phyloP scores from a whole-genome alignment of 2,329 filamentous ascomycete species.

The Ceratocystis albifundus region DNA sequence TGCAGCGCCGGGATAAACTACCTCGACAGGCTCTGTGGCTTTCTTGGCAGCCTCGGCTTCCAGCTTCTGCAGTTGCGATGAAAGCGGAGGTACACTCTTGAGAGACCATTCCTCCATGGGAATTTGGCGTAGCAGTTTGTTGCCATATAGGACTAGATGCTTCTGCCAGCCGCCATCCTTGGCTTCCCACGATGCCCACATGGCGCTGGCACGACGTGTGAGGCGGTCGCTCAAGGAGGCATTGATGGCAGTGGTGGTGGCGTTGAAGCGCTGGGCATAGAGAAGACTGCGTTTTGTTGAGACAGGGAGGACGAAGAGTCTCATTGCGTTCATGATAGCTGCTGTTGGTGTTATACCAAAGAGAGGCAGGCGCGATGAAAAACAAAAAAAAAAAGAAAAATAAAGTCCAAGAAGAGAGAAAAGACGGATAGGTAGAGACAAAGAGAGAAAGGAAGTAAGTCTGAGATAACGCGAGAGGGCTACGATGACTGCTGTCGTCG shows the following conservation, averaged over 20 bases:
- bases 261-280: constrained; percentile 70
- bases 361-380: background rate
- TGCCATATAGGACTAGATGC: constrained; percentile 73
- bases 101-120: constrained; percentile 96
- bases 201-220: constrained; percentile 57
- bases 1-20: constrained; percentile 63
- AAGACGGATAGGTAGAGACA: background rate
- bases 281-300: constrained; percentile 83
- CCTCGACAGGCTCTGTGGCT: constrained; percentile 42
- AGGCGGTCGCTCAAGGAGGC: constrained; percentile 47
- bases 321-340: constrained; percentile 47
- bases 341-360: background rate
- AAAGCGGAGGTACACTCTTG: constrained; percentile 82
- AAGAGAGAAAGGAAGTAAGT: background rate
- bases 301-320: constrained; percentile 84
- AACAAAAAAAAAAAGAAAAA: background rate
- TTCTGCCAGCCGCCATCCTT: constrained; percentile 80
- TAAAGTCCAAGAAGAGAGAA: background rate
- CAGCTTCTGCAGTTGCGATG: constrained; percentile 27
- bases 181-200: constrained; percentile 81
- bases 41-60: constrained; percentile 28
- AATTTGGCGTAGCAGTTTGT: constrained; percentile 72
- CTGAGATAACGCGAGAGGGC: too few species aligned
- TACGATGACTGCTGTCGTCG: background rate
- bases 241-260: constrained; percentile 34